Evolutionary conservation across 768 basidiomycete species (phyloP), one percentile per base, ranked within the genome.

Genomic region (Tulasnella sp.): DNA sequence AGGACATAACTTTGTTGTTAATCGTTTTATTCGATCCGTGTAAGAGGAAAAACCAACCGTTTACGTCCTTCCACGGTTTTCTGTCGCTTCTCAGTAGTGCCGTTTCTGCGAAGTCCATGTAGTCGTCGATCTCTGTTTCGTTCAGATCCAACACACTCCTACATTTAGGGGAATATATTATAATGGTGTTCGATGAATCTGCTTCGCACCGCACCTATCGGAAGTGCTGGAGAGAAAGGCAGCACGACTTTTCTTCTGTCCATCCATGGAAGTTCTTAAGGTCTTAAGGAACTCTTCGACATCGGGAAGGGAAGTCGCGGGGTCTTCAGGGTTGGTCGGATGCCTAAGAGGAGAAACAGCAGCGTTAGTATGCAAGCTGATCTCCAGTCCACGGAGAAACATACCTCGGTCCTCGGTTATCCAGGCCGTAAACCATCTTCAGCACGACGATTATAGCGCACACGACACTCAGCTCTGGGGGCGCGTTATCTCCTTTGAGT

Each of bases 391-490:
- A 17, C 64, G 45, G 67, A 4, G 58, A 49, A 67, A 67, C 19
- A 58, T 37, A 49, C 67, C 25, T n/a, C 2, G 78, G 84, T 77
- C 81, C 75, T 78, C 84, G 84, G 37, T 90, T 93, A 81, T 96
- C 94, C 37, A 96, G 81, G 0, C 94, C 96, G 80, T 96, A 96
- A 34, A 90, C 87, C 86, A 97, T 86, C 84, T 96, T 96, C 79
- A 96, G 85, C 42, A 90, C 89, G 14, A 94, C 86, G 15, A 95
- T 85, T 69, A 87, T 87, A 17, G 85, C 85, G 1, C 87, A 89
- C 64, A 88, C 81, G 31, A 93, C 83, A 2, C 87, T 86, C 70
- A 91, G 83, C 80, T 96, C 94, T 12, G 90, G 87, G 7, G 92
- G 89, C 37, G 87, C 86, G 78, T 87, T 89, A 82, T 93, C 92